Base-by-base conservation (phyloP, 1,284 basidiomycete species). In the Ustilago curta region DNA sequence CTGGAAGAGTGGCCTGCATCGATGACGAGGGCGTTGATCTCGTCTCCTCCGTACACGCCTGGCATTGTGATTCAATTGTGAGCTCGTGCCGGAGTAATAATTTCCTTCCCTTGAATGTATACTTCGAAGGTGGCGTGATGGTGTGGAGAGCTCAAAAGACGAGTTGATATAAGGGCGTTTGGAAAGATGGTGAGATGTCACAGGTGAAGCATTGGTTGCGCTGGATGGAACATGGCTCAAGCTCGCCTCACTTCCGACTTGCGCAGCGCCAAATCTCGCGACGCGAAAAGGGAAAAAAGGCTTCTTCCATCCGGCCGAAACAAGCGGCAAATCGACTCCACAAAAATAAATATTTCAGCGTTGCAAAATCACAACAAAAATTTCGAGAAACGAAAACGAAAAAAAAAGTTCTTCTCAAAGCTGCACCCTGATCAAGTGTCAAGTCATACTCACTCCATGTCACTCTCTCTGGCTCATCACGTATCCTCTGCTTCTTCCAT, bases 1-100 rank as follows among this genome's bases (percentile, higher is more conserved):
- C 95, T 88, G 19, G 93, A 92, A 50, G 93, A 92, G 40, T 93
- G 89, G 50, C 97, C 97, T 82, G 97, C 92, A 87, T 99, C 97
- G 59, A 99, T 87, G 40, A 99, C 97, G 59, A 99, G 88, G 23
- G 96, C 97, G 53, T 94, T 93, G 49, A 99, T 95, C 87, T 95
- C 94, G 84, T 95, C 93, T 48, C 83, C 83, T 58, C 83, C 83
- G 60, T 83, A 84, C 47, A 84, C 73, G 39, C 82, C 82, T 31
- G 82, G 80, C 80, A 83, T 84, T 40, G 31, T 73, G 64, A 23
- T 23, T 32, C 23, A 29, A 19, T 14, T 27, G 16, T 14, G 7
- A 14, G 16, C 16, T 43, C 23, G 18, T 31, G 8, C 27, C 27
- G 27, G 7, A 3, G 3, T 27, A 7, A 27, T 27, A 7, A 27